Evolutionary conservation across 345 rosid species (phyloP).

Genomic region (Syzygium grande): DNA sequence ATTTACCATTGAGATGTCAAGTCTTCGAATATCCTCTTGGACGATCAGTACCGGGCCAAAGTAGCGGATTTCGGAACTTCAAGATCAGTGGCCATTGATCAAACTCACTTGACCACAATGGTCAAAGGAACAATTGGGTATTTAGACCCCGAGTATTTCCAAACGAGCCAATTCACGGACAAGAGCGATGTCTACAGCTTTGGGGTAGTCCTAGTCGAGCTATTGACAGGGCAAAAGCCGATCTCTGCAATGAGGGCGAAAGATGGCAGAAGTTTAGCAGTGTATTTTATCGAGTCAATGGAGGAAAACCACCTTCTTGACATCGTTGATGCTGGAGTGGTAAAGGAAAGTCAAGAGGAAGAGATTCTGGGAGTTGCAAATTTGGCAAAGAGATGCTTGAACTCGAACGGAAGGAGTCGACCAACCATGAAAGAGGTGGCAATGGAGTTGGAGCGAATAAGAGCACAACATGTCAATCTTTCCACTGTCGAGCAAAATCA

Average conservation of each 20-base stretch:
- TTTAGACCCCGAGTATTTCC: constrained; percentile 12
- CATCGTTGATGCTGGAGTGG: background rate
- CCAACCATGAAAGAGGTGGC: constrained; percentile 3
- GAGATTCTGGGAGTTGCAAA: background rate
- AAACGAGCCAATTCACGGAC: constrained; percentile 6
- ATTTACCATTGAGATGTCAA: constrained; percentile 13
- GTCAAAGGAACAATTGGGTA: constrained; percentile 11
- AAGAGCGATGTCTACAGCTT: constrained; percentile 16
- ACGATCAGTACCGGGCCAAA: background rate
- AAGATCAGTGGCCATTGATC: constrained; percentile 1
- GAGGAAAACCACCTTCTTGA: constrained; percentile 1
- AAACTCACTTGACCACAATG: constrained; percentile 11
- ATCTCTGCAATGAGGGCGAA: background rate
- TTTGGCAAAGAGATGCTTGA: constrained; percentile 10
- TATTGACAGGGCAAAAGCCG: background rate
- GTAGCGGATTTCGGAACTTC: constrained; percentile 14
- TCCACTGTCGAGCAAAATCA: background rate
- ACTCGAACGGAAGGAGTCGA: background rate
- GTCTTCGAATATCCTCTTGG: constrained; percentile 10
- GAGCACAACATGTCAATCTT: background rate
- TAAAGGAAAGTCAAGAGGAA: background rate
- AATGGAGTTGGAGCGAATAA: background rate
- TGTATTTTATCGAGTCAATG: constrained; percentile 3
- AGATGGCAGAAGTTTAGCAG: constrained; percentile 3
- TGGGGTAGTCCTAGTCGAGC: constrained; percentile 10